Base-by-base conservation (phyloP, 441 rosid species). In the Jatropha multifida region DNA sequence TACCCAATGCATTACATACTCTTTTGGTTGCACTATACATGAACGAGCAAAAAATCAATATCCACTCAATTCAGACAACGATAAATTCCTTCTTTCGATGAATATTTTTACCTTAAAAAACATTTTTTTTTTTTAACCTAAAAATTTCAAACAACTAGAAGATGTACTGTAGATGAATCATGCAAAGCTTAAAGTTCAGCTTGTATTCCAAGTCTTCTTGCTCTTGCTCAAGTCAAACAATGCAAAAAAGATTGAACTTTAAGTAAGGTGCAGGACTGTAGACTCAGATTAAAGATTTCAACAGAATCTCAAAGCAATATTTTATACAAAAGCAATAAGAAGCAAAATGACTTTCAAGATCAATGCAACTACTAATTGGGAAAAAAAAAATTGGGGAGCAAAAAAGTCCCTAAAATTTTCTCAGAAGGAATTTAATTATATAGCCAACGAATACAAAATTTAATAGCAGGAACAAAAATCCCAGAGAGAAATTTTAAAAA, bases 191-290 rank as follows among this genome's bases (percentile, higher is more conserved):
- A 51, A 51, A 63, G 32, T 6, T 12, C 9, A 74, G n/a, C 59
- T 63, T 52, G 44, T 49, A n/a, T 23, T 52, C 6, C 51, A 49
- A 51, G 69, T 14, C 32, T 20, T 38, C 32, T 7, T 5, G 65
- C 42, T 38, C 32, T 7, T 5, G 65, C 42, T 26, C 75, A 72
- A 40, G 54, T 44, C 67, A 23, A 71, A 49, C 13, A 71, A 42
- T 59, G 41, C 38, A 71, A 72, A 46, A 60, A 23, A 7, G 40
- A 61, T 60, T 61, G 59, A 14, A 60, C 6, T 23, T 44, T 27
- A 52, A 40, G 18, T 42, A 14, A 71, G 37, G 37, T 18, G 62
- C 51, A 15, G 14, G 46, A 52, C 4, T 64, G 17, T 5, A 27
- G 26, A n/a, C 55, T 10, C 1, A 58, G 51, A 23, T 32, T 38